These are phyloP conservation scores for Atractiella rhizophila DNA, from an alignment of 768 basidiomycete species.

Conservation along the genomic window DNA sequence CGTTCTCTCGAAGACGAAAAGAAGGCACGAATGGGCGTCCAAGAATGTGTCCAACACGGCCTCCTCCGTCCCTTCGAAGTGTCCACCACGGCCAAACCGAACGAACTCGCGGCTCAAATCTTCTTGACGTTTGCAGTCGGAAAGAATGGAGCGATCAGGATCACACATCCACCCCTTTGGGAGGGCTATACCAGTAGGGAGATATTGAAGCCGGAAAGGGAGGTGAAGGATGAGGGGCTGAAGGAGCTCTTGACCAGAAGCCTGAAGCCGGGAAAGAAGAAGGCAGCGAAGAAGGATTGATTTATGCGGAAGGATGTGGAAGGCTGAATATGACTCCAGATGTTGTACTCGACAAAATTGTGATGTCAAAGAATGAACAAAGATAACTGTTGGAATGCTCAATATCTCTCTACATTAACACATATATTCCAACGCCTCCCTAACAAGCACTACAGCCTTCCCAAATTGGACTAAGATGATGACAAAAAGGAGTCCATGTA, in stretches of 20 bases:
- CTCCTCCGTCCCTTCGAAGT: constrained; percentile 89
- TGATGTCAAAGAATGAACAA: too few species aligned
- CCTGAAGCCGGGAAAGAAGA: constrained; percentile 74
- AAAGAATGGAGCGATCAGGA: constrained; percentile 59
- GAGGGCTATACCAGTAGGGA: constrained; percentile 87
- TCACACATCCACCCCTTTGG: constrained; percentile 74
- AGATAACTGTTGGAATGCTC: too few species aligned
- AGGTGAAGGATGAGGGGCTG: constrained; percentile 63
- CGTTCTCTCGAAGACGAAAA: constrained; percentile 87
- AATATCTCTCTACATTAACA: too few species aligned
- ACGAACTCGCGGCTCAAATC: constrained; percentile 53
- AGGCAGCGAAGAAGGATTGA: constrained; percentile 24
- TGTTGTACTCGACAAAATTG: too few species aligned
- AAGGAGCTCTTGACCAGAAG: constrained; percentile 52
- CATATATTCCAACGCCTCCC: too few species aligned
- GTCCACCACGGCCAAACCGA: constrained; percentile 25
- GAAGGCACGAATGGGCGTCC: constrained; percentile 73
- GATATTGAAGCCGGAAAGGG: constrained; percentile 65
- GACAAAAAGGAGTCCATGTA: too few species aligned
- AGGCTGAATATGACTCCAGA: too few species aligned
- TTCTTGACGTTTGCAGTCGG: constrained; percentile 90
- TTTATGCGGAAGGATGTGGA: too few species aligned
- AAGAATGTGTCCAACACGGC: constrained; percentile 83
- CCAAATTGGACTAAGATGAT: too few species aligned
- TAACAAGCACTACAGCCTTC: too few species aligned